Evolutionary conservation across 331 rosid genomes (phyloP).

Genomic region (Telfairia occidentalis): DNA sequence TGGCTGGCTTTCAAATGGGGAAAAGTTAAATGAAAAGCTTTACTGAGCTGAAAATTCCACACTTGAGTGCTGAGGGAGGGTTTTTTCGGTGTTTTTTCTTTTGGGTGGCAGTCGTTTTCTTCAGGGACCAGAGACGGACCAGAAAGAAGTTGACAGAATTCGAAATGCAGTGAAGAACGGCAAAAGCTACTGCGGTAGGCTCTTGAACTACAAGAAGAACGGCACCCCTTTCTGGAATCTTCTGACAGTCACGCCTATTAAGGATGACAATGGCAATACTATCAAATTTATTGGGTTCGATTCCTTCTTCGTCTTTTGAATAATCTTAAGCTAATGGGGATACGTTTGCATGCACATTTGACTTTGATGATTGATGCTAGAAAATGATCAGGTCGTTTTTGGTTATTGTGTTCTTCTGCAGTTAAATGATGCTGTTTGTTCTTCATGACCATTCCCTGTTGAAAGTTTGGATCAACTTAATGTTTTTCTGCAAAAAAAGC

Average conservation of each 20-base stretch:
- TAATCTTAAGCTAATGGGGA: background rate
- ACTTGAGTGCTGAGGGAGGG: background rate
- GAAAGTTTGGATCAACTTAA: background rate
- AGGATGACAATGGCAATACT: constrained; percentile 54
- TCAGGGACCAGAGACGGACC: constrained; percentile 92
- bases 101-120: constrained; percentile 85
- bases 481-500: background rate
- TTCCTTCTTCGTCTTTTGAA: constrained; percentile 12
- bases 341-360: background rate
- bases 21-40: background rate
- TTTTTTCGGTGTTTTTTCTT: background rate
- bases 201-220: constrained; percentile 88
- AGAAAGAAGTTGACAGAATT: constrained; percentile 64
- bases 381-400: background rate
- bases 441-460: background rate
- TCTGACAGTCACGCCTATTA: constrained; percentile 87
- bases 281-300: constrained; percentile 85
- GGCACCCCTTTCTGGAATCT: constrained; percentile 96
- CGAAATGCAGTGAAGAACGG: constrained; percentile 72
- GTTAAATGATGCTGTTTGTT: background rate
- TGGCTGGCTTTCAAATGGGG: background rate
- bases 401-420: background rate
- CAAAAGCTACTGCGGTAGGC: constrained; percentile 68
- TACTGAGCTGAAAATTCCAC: background rate
- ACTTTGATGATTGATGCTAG: background rate